Percentiles rank a stretch among this genome's conserved stretches.
These are phyloP conservation scores for Phellopilus nigrolimitatus DNA, from an alignment of 1,284 basidiomycete species.

Conservation along the genomic window DNA sequence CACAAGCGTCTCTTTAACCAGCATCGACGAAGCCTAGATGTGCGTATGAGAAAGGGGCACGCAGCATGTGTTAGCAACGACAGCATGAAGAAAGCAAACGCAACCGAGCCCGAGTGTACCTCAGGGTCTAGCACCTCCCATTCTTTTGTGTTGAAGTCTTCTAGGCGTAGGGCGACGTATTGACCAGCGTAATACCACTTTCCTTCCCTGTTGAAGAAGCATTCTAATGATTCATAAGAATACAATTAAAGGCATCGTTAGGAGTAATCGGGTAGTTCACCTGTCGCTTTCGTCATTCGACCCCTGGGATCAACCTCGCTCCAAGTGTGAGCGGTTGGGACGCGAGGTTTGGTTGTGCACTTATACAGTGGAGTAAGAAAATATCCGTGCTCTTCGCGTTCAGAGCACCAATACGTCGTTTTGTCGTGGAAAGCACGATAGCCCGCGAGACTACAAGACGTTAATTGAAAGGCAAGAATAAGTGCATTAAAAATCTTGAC, in stretches of 20 bases:
- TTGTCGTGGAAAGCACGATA: conserved; percentile 60
- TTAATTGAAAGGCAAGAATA: conserved; percentile 15
- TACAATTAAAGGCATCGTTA: not conserved
- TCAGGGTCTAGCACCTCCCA: conserved; percentile 62
- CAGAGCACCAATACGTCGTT: conserved; percentile 71
- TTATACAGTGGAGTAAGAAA: conserved; percentile 66
- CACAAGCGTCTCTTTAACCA: conserved; percentile 65
- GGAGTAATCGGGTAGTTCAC: conserved; percentile 31
- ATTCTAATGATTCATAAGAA: conserved; percentile 42
- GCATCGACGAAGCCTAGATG: conserved; percentile 51
- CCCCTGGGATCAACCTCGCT: conserved; percentile 50
- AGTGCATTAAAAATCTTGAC: conserved; percentile 29
- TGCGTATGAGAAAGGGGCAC: conserved; percentile 2
- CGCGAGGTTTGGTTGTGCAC: conserved; percentile 69
- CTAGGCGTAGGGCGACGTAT: conserved; percentile 60
- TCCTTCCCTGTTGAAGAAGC: conserved; percentile 71
- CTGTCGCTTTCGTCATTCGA: conserved; percentile 55
- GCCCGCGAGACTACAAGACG: conserved; percentile 45
- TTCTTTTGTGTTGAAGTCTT: conserved; percentile 58
- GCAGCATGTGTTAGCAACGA: conserved; percentile 1
- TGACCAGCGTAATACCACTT: conserved; percentile 79
- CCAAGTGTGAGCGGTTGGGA: conserved; percentile 70
- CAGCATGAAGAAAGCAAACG: too few species aligned
- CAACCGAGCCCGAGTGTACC: conserved; percentile 35
- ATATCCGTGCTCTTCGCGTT: conserved; percentile 75